Evolutionary conservation across 148 eudicot genomes (phyloP).

Genomic region (Rheum nobile): DNA sequence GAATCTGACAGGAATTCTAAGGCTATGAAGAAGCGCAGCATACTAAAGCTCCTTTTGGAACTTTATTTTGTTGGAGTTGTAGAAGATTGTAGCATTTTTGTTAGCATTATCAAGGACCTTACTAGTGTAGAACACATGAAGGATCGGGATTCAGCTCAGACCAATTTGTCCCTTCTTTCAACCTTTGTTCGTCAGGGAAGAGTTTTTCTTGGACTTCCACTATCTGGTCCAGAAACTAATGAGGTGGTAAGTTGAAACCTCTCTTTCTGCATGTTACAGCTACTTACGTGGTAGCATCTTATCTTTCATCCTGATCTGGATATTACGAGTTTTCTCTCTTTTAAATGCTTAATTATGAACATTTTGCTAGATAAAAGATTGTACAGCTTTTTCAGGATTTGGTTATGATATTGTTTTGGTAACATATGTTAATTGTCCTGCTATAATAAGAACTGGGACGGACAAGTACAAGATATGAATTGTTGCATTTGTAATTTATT

Average conservation of each 20-base stretch:
- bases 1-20: conserved; percentile 68
- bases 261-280: not conserved
- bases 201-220: conserved; percentile 72
- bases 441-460: not conserved
- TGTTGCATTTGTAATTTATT: not conserved
- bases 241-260: conserved; percentile 47
- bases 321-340: not conserved
- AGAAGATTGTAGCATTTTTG: conserved; percentile 66
- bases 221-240: conserved; percentile 58
- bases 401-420: not conserved
- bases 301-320: not conserved
- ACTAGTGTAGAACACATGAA: conserved; percentile 70
- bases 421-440: not conserved
- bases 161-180: conserved; percentile 86
- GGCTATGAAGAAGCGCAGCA: conserved; percentile 95
- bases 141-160: conserved; percentile 91
- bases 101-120: conserved; percentile 80
- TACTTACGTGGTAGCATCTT: not conserved
- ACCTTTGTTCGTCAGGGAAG: conserved; percentile 96
- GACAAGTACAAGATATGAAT: not conserved
- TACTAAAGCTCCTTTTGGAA: conserved; percentile 85
- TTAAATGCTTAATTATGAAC: not conserved
- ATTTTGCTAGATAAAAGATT: not conserved
- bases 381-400: not conserved
- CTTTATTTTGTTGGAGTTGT: conserved; percentile 85